Conservation (phyloP, 2,329 filamentous ascomycete species). For the Pseudogymnoascus verrucosus region DNA sequence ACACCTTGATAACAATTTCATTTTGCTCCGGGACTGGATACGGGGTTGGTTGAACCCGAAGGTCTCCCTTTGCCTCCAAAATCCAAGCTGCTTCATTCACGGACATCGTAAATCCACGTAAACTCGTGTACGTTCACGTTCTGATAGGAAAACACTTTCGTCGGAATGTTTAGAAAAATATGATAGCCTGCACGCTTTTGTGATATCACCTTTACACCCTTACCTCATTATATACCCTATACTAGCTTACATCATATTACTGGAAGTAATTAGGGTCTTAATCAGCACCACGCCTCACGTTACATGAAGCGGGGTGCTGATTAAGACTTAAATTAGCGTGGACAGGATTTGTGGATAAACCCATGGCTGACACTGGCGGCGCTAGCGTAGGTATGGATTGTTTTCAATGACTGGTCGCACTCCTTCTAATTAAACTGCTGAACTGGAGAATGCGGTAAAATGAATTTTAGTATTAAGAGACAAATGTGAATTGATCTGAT, state of each 20-base stretch:
- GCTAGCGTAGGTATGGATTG: not conserved
- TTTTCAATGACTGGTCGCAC: no score
- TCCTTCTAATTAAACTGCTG: no score
- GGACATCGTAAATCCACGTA: conserved; percentile 6
- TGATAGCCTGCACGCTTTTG: not conserved
- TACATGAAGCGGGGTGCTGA: no score
- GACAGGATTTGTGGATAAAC: not conserved
- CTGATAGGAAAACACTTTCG: not conserved
- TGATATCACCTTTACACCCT: not conserved
- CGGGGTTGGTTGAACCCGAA: conserved; percentile 30
- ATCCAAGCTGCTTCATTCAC: conserved; percentile 21
- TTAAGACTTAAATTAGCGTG: not conserved
- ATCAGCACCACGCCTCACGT: no score
- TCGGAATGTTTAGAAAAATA: conserved; percentile 26
- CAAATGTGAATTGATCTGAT: no score
- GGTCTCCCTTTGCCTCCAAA: conserved; percentile 24
- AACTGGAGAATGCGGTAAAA: no score
- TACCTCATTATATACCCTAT: not conserved
- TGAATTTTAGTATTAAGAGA: no score
- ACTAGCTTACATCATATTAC: not conserved
- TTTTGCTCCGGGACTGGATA: conserved; percentile 28
- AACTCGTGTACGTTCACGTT: not conserved
- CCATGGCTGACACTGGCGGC: not conserved
- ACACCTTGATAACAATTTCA: conserved; percentile 31
- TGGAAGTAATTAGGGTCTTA: no score